Percentiles rank a stretch among this genome's conserved stretches.
Conservation (phyloP, 805 yeast genomes). For the Maudiozyma serrabonitensis region DNA sequence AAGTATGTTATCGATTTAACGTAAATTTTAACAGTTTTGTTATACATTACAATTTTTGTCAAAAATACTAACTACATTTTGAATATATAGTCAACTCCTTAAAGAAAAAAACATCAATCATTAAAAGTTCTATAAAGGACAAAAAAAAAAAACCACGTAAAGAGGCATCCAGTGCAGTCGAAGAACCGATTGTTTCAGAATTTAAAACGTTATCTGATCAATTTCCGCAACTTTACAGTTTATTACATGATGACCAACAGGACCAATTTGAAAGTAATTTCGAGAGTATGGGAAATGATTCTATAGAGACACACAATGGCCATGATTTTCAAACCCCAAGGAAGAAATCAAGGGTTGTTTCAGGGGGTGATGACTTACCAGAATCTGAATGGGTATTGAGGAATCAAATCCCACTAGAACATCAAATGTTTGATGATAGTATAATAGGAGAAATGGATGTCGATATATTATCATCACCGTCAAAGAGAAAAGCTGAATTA, state of each 20-base stretch:
- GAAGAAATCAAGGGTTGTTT: not conserved
- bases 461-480: constrained; percentile 22
- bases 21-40: no score
- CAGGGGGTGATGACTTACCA: constrained; percentile 5
- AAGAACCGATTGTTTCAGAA: constrained; percentile 10
- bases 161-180: not conserved
- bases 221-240: constrained; percentile 18
- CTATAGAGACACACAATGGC: not conserved
- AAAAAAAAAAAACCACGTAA: not conserved
- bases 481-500: constrained; percentile 14
- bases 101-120: constrained; percentile 6
- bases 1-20: constrained; percentile 5
- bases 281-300: not conserved
- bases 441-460: constrained; percentile 17
- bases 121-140: constrained; percentile 5
- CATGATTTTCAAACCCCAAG: not conserved
- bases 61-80: not conserved
- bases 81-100: constrained; percentile 6
- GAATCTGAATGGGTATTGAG: constrained; percentile 17
- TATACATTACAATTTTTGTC: no score
- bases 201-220: constrained; percentile 14
- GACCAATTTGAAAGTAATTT: not conserved
- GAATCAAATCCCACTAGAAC: constrained; percentile 14
- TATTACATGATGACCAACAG: constrained; percentile 7
- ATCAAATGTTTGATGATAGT: constrained; percentile 20